Evolutionary conservation across 2,329 filamentous ascomycete species (phyloP), one percentile per base, ranked within the genome.

Genomic region (Bipolaris zeicola): DNA sequence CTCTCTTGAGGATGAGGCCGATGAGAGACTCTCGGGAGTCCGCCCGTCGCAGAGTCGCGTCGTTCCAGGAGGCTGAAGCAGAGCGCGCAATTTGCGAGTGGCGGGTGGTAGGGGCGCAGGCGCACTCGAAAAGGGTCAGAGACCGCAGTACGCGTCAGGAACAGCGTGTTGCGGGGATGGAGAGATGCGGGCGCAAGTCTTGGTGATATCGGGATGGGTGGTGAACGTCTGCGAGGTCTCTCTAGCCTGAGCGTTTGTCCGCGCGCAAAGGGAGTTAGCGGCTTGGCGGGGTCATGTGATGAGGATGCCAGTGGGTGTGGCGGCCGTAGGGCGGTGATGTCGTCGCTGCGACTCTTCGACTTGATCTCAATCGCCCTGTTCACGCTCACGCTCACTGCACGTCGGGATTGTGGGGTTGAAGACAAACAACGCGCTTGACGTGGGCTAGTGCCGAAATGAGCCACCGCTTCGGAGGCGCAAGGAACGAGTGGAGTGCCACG

Each of bases 121-220:
- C 58, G 67, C 70, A 70, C 68, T 70, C 63, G 52, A 51, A 63
- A 58, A 54, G 62, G 45, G 61, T 31, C 49, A 58, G 44, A 52
- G 58, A 51, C 52, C 51, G 55, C 59, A 67, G 46, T 67, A 76
- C 74, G 73, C 74, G 74, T 72, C 58, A 63, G 61, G 60, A 54
- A 65, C 52, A 70, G 62, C 68, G 74, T 73, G 73, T 72, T 71
- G 72, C 66, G 68, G 62, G 62, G 66, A 65, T 66, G 60, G 58
- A 64, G 67, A 67, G 73, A 74, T 74, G 73, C 67, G 67, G 72
- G 67, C 63, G 70, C 64, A 67, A 61, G 58, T 54, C 64, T 65
- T 64, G 58, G 65, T 67, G 65, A 70, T 64, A 66, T 65, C 64
- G 63, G 67, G 65, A 67, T 68, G 66, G 61, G 67, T 65, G 62